Evolutionary conservation across 768 basidiomycete species (phyloP).

Genomic region (Saitozyma sp.): DNA sequence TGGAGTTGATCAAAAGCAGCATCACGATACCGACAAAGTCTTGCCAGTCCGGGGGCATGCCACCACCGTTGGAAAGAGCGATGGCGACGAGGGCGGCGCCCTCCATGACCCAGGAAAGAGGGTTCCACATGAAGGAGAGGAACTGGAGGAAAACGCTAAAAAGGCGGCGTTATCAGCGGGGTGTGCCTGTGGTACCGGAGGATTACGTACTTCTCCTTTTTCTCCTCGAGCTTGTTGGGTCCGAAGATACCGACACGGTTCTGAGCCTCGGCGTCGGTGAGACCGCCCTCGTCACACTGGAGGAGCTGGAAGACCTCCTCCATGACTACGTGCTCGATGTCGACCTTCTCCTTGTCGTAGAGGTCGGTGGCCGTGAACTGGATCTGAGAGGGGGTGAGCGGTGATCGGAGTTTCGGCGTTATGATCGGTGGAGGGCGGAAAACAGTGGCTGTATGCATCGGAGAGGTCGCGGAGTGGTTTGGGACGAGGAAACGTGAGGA

Average conservation of each 20-base stretch:
- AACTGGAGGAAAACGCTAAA: slow-evolving; percentile 85
- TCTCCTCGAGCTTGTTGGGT: slow-evolving; percentile 89
- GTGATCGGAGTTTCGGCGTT: not conserved
- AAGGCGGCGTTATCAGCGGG: slow-evolving; percentile 13
- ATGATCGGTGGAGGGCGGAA: not conserved
- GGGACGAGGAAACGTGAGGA: not conserved
- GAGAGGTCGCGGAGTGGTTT: not conserved
- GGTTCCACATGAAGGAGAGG: slow-evolving; percentile 99
- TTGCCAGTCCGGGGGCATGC: slow-evolving; percentile 86
- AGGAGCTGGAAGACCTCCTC: slow-evolving; percentile 96
- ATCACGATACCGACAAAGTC: slow-evolving; percentile 96
- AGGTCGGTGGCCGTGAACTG: slow-evolving; percentile 53
- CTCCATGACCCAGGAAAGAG: slow-evolving; percentile 99
- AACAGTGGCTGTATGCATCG: slow-evolving; percentile 1
- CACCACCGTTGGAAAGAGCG: slow-evolving; percentile 88
- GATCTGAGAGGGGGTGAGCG: slow-evolving; percentile 34
- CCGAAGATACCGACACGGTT: slow-evolving; percentile 91
- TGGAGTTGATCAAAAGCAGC: slow-evolving; percentile 88
- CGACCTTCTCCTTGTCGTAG: slow-evolving; percentile 99
- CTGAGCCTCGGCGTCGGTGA: slow-evolving; percentile 68
- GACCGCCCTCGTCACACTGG: slow-evolving; percentile 81
- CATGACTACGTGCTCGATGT: slow-evolving; percentile 93
- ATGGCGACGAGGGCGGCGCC: slow-evolving; percentile 76
- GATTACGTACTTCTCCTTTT: slow-evolving; percentile 54
- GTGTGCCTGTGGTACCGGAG: not conserved